Base-by-base conservation (phyloP, 2,329 filamentous ascomycete species). In the Aspergillus pseudoviridinutans region DNA sequence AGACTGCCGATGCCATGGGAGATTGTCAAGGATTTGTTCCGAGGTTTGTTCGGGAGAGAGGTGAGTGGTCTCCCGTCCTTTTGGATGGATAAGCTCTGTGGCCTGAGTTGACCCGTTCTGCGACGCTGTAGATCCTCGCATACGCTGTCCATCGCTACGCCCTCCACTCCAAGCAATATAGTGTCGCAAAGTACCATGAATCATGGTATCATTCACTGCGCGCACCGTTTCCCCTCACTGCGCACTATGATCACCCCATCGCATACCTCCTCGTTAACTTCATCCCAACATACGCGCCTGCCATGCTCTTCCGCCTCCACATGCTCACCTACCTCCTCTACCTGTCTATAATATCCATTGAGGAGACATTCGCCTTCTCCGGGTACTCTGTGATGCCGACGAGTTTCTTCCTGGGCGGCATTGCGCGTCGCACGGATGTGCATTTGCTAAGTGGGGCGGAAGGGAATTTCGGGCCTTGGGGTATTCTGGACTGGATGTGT, bases 91-190 rank as follows among this genome's bases (percentile, higher is more conserved):
- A 38, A 35, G 14, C 32, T 35, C 4, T 22, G 8, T 46, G 9
- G 42, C 9, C 22, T 12, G 42, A 46, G 3, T 38, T 22, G 42
- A 46, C 42, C 1, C 42, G 4, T 14, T 20, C n/a, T 14, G 9
- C 56, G 24, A 27, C 29, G 3, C 42, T 38, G 27, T 55, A 75
- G 71, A 57, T 70, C 32, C 50, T 72, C 4, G 58, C 64, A 57
- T 96, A 95, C 71, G 82, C 85, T 65, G 80, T 91, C 63, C 91
- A 96, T 75, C 86, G 89, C 53, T 83, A 83, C 67, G 58, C 88
- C 27, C 81, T 96, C 8, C 91, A 96, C 74, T 80, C 52, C 78
- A 84, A 69, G 59, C 67, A 50, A 52, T 65, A 54, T 80, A 78
- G 68, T 76, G 77, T 66, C 85, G 90, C 74, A 73, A 78, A 61